Evolutionary conservation across 1,139 yeast genomes (phyloP).

Genomic region (Kurtzmaniella quercitrusa): DNA sequence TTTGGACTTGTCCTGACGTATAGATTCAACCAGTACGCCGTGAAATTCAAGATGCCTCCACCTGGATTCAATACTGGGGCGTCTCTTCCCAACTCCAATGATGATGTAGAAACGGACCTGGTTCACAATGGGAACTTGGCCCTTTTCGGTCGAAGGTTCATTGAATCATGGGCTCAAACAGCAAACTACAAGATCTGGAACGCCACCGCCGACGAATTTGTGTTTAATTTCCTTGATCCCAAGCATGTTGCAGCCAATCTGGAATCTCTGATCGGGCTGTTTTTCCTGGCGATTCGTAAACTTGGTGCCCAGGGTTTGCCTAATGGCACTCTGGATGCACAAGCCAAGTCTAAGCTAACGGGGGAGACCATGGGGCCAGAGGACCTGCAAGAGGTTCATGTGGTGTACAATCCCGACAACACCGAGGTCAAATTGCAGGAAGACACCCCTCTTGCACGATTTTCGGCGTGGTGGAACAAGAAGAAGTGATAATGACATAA

Average conservation of each 20-base stretch:
- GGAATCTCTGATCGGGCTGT: slow-evolving; percentile 1
- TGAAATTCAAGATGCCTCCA: slow-evolving; percentile 37
- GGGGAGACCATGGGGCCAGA: background rate
- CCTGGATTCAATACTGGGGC: slow-evolving; percentile 35
- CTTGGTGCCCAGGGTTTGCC: background rate
- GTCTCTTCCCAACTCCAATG: slow-evolving; percentile 6
- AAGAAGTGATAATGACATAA: slow-evolving; percentile 5
- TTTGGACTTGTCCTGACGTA: slow-evolving; percentile 69
- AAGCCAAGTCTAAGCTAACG: background rate
- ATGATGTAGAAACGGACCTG: slow-evolving; percentile 10
- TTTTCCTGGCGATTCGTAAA: slow-evolving; percentile 1
- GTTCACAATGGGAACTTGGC: slow-evolving; percentile 26
- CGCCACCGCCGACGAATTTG: slow-evolving; percentile 73
- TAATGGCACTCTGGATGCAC: background rate
- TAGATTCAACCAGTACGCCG: slow-evolving; percentile 61
- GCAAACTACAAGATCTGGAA: slow-evolving; percentile 70
- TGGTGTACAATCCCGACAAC: slow-evolving; percentile 1
- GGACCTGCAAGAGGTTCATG: slow-evolving; percentile 1
- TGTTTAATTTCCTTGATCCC: slow-evolving; percentile 85
- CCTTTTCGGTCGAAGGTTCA: slow-evolving; percentile 52
- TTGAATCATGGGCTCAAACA: slow-evolving; percentile 61
- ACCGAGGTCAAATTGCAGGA: slow-evolving; percentile 1
- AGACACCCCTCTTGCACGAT: slow-evolving; percentile 6
- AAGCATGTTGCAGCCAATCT: slow-evolving; percentile 45
- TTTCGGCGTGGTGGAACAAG: slow-evolving; percentile 9